Base-by-base conservation (phyloP, 1,284 basidiomycete genomes). In the Tetrapyrgos nigripes region DNA sequence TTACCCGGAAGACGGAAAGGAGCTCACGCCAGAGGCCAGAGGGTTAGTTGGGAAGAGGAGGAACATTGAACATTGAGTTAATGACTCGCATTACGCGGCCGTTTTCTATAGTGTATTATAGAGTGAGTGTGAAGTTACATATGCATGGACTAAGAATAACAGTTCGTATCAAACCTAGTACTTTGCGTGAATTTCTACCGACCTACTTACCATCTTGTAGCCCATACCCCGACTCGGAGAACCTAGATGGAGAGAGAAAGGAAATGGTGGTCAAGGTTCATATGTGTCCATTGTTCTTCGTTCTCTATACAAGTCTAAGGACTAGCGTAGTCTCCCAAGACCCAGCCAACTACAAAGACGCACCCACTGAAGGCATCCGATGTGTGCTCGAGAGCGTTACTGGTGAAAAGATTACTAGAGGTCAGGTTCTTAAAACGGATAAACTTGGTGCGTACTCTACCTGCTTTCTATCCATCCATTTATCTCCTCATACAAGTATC, bases 331-430 rank as follows among this genome's bases (percentile, higher is more conserved):
- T 96, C 46, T 96, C 94, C 0, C 91, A 93, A 72, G 94, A 94
- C 75, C 87, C 90, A 0, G 79, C 77, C 24, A 97, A 97, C 72
- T 99, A 99, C 75, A 74, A 78, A 4, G 97, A 98, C 77, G 97
- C 97, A 0, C 97, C 97, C 0, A 96, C 93, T 0, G 95, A 97
- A 74, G 97, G 95, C 1, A 94, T 98, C 59, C 82, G 97, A 5
- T 84, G 97, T n/a, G 86, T 98, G 2, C 77, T 98, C 2, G 94
- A 98, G 76, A 83, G 81, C 23, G 85, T 92, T 0, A 90, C 89
- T 0, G 88, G 88, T 0, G 71, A 84, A 58, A 79, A 76, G 59
- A 89, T 94, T 49, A 83, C 87, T 0, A 80, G 93, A 61, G 89
- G 86, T 4, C 69, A 76, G 27, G 83, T 87, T 51, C 82, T 96